phyloP scores from a whole-genome alignment of 768 basidiomycete species.

The Auricularia heimuer region DNA sequence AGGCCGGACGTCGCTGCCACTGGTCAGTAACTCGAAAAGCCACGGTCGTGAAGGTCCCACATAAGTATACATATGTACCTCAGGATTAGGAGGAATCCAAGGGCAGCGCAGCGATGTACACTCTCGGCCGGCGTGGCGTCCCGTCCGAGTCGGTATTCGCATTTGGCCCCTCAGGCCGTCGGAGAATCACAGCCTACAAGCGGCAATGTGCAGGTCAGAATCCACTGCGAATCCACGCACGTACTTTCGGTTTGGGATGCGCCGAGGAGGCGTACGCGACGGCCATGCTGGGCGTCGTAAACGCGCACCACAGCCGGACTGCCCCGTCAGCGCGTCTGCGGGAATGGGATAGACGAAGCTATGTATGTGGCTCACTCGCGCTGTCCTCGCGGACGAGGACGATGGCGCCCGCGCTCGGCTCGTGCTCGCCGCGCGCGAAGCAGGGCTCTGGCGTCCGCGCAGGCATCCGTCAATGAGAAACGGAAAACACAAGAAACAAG shows the following conservation, averaged over 20 bases:
- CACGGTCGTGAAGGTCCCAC: no score
- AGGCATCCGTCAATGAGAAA: not conserved
- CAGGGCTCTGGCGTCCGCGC: conserved; percentile 24
- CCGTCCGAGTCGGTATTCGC: not conserved
- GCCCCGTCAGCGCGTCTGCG: not conserved
- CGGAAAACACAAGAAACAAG: conserved; percentile 26
- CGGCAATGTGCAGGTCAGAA: not conserved
- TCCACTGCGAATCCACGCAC: not conserved
- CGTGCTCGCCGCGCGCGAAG: conserved; percentile 27
- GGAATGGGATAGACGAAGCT: conserved; percentile 19
- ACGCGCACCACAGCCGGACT: conserved; percentile 76
- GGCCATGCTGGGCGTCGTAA: conserved; percentile 77
- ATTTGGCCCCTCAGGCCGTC: not conserved
- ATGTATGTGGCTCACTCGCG: not conserved
- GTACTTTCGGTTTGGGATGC: conserved; percentile 50
- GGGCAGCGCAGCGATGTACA: not conserved
- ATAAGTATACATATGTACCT: no score
- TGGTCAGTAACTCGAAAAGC: no score
- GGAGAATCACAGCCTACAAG: conserved; percentile 29
- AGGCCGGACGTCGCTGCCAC: no score
- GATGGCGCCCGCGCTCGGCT: conserved; percentile 53
- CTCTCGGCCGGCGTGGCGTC: not conserved
- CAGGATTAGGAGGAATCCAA: not conserved
- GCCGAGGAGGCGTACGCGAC: conserved; percentile 55
- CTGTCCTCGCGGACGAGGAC: conserved; percentile 40